Conservation (phyloP, 805 yeast species). For the Candida chilensis region DNA sequence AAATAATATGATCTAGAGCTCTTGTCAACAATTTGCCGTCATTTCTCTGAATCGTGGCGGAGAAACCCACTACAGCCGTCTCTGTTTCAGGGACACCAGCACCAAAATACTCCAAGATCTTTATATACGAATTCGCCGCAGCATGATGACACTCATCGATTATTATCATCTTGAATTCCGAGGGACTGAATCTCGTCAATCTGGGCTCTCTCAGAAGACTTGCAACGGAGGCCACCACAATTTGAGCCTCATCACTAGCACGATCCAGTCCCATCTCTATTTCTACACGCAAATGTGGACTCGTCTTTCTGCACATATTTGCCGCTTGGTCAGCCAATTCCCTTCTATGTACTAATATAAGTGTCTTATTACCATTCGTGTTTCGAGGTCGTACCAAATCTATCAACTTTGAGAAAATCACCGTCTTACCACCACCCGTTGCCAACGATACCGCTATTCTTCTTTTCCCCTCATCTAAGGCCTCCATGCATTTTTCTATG, state of each 20-base stretch:
- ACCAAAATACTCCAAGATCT: constrained; percentile 49
- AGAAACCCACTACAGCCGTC: constrained; percentile 68
- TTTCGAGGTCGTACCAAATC: constrained; percentile 24
- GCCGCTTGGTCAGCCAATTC: constrained; percentile 74
- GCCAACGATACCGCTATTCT: constrained; percentile 80
- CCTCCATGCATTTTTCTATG: constrained; percentile 40
- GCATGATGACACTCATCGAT: constrained; percentile 94
- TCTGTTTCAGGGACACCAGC: constrained; percentile 29
- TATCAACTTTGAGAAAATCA: constrained; percentile 56
- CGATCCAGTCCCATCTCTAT: constrained; percentile 59
- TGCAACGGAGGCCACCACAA: constrained; percentile 72
- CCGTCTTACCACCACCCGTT: constrained; percentile 94
- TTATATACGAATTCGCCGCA: constrained; percentile 57
- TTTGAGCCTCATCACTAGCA: constrained; percentile 41
- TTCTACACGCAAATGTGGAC: constrained; percentile 45
- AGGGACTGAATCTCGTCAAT: constrained; percentile 43
- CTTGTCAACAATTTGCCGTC: constrained; percentile 53
- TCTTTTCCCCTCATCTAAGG: constrained; percentile 33
- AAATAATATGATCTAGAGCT: constrained; percentile 68
- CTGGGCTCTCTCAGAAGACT: constrained; percentile 41
- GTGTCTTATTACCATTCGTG: constrained; percentile 23
- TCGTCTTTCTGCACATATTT: constrained; percentile 27
- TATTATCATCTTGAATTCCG: constrained; percentile 61
- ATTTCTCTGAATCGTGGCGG: constrained; percentile 79
- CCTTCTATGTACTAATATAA: constrained; percentile 73